Base-by-base conservation (phyloP, 2,329 filamentous ascomycete species). In the Aspergillus quadrilineatus region DNA sequence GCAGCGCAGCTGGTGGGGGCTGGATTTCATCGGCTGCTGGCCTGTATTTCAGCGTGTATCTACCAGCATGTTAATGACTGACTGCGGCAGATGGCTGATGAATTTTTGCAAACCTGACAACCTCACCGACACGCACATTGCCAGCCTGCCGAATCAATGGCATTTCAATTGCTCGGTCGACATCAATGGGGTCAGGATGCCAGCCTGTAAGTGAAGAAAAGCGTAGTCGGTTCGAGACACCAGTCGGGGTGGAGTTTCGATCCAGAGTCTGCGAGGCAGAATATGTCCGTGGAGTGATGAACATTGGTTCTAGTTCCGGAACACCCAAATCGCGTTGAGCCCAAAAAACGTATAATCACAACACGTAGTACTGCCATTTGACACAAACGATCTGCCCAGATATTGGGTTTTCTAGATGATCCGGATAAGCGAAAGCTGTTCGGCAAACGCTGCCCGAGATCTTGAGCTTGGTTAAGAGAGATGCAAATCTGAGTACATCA, bases 91-190 rank as follows among this genome's bases (percentile, higher is more conserved):
- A 15, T 37, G 17, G 28, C 4, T 10, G 17, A 22, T 15, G 7
- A 9, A 29, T 14, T 9, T 30, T 56, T 43, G 66, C 74, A 69
- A 87, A 96, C 78, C 94, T 89, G 61, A 97, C 86, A 39, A 97
- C 88, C 77, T 97, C 92, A 71, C 94, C 94, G 63, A 97, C 89
- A 75, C 93, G 96, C 72, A 97, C 89, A 77, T 84, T 90, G 69
- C 94, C 94, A 62, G 88, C 82, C 77, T 97, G 94, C 76, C 97
- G 90, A 59, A 96, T 79, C 71, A 97, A 85, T 63, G 97, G 81
- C 94, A 97, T 97, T 28, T 74, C 65, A 56, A 61, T 60, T 42
- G 63, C 63, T 48, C 60, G 58, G 50, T 56, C 56, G 29, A 57
- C 53, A 57, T 69, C 63, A 17, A 58, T 57, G 36, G 61, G 55